phyloP scores from a whole-genome alignment of 176 grass and related monocot genomes.

The Thinopyrum elongatum region DNA sequence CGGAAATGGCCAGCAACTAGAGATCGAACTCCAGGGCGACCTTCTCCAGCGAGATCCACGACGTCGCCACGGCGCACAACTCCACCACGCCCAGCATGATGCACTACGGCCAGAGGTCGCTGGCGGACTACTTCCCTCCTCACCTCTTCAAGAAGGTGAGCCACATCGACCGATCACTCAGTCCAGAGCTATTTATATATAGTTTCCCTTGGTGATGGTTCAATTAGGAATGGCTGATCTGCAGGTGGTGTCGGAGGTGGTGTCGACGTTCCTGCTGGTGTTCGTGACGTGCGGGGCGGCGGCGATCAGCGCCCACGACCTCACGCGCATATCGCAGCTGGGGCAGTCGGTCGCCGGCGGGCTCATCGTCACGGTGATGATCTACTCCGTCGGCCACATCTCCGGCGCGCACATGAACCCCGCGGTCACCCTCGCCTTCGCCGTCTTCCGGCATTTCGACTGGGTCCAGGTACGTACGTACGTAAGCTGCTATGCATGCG shows the following conservation, averaged over 20 bases:
- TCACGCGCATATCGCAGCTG: no score
- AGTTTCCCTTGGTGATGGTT: no score
- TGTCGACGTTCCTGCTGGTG: no score
- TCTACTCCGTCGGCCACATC: slow-evolving; percentile 91
- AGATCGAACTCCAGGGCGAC: slow-evolving; percentile 57
- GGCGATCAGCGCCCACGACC: no score
- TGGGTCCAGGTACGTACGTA: slow-evolving; percentile 86
- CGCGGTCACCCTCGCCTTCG: slow-evolving; percentile 79
- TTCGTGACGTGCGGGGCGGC: no score
- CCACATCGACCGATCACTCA: no score
- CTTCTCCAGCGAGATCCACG: slow-evolving; percentile 78
- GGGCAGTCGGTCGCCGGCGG: no score
- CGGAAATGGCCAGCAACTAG: slow-evolving; percentile 64
- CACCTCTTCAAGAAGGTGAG: slow-evolving; percentile 76
- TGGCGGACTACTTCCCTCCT: slow-evolving; percentile 62
- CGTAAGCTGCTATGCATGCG: no score
- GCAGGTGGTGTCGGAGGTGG: slow-evolving; percentile 81
- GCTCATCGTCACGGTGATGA: slow-evolving; percentile 93
- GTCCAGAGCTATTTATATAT: no score
- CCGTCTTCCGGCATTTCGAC: slow-evolving; percentile 78
- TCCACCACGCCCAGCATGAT: slow-evolving; percentile 1
- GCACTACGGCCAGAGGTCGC: slow-evolving; percentile 20
- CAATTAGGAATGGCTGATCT: neutral
- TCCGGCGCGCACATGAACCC: slow-evolving; percentile 95
- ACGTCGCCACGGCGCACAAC: slow-evolving; percentile 48